Evolutionary conservation across 2,329 filamentous ascomycete species (phyloP).

Genomic region (Alternaria novae-zelandiae): DNA sequence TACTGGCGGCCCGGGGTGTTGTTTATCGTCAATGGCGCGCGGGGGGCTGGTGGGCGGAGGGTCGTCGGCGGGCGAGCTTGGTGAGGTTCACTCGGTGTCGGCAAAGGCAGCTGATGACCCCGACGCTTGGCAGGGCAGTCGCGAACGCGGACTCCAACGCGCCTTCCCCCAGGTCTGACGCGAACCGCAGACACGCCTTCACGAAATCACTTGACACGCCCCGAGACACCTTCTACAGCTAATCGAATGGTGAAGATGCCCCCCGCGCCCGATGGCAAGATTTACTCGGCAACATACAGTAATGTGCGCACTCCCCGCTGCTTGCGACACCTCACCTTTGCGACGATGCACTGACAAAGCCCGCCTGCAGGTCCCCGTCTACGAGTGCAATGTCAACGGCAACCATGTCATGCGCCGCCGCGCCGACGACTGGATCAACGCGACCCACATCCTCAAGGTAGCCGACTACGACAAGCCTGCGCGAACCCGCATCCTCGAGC

Average conservation of each 20-base stretch:
- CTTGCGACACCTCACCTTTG: constrained; percentile 2
- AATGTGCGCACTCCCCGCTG: constrained; percentile 46
- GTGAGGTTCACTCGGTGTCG: constrained; percentile 21
- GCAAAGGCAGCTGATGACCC: constrained; percentile 20
- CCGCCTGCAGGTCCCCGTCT: constrained; percentile 79
- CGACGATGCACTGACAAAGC: constrained; percentile 24
- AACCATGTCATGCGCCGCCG: constrained; percentile 97
- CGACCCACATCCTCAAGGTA: constrained; percentile 97
- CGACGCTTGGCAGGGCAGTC: constrained; percentile 26
- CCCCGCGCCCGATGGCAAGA: constrained; percentile 51
- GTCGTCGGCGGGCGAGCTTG: constrained; percentile 18
- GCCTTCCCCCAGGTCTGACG: constrained; percentile 19
- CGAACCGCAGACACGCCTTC: constrained; percentile 17
- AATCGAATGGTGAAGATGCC: constrained; percentile 41
- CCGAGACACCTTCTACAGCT: constrained; percentile 2
- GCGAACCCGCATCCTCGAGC: constrained; percentile 90
- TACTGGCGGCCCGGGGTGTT: constrained; percentile 30
- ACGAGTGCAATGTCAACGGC: constrained; percentile 84
- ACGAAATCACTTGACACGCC: constrained; percentile 22
- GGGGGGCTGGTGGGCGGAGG: constrained; percentile 17
- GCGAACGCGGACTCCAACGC: constrained; percentile 24
- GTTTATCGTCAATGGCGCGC: constrained; percentile 31
- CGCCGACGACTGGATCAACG: constrained; percentile 97
- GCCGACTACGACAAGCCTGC: constrained; percentile 97
- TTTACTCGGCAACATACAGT: constrained; percentile 71